Base-by-base conservation (phyloP, 345 rosid genomes). In the Eucalyptus polyanthemos region DNA sequence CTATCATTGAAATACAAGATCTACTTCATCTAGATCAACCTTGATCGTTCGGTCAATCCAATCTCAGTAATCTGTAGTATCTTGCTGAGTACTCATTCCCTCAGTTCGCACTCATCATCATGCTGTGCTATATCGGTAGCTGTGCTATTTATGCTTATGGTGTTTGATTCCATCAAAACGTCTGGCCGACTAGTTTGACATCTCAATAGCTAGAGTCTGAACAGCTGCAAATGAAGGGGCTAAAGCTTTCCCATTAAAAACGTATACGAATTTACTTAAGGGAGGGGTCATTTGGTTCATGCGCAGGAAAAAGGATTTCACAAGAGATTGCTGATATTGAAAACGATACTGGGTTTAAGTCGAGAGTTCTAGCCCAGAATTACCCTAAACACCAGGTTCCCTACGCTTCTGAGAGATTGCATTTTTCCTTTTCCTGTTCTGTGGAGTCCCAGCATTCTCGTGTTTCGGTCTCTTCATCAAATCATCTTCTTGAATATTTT, bases 331-430 rank as follows among this genome's bases (percentile, higher is more conserved):
- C 90, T 15, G 90, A 93, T 85, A 90, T 96, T 91, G 97, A 96
- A 93, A 95, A 94, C 91, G 96, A 96, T 89, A 95, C 99, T 8
- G 97, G 99, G 87, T 96, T 94, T 91, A 97, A 96, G 89, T 87
- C 96, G 85, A 94, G 97, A 94, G 94, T 95, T 88, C 91, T 95
- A 91, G 99, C 98, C 86, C 98, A 96, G 89, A 96, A 95, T 93
- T 95, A 96, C 92, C 99, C 99, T 25, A 94, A 50, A 56, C 72
- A 97, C 99, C 98, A 8, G 99, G 98, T 96, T 86, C 62, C 40
- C n/a, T 25, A 11, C 51, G 22, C 45, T 83, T n/a, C 13, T 69
- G 44, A 15, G 80, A 69, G 80, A 69, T 34, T 31, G 44, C 19
- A 53, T 69, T 31, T 56, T 9, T 22, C 12, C 27, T 37, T 72